Evolutionary conservation across 345 rosid genomes (phyloP), one percentile per base, ranked within the genome.

Genomic region (Draba incana): DNA sequence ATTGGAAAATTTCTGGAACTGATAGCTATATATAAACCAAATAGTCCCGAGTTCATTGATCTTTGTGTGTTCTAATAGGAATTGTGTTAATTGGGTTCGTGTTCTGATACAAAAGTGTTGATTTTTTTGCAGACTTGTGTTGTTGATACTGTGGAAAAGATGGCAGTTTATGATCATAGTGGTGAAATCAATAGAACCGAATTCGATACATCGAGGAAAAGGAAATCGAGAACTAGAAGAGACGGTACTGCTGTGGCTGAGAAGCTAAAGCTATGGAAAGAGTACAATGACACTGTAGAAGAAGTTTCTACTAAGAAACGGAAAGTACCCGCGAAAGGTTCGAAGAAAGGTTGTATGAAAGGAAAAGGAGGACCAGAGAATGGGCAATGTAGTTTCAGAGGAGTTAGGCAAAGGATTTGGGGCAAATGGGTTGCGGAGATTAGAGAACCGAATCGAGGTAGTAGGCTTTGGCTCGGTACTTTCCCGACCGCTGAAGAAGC

Each of bases 341-440:
- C 96, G 0, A 92, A 74, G 50, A 92, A 88, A 42, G 96, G 96
- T 1, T 92, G 98, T 62, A 92, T 92, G 98, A 92, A 86, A 64
- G 98, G 98, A 0, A 92, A 92, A 79, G 96, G 96, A 31, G 96
- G 98, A 3, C 96, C 98, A 0, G 92, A 89, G 61, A 92, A 92
- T 35, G 53, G 76, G 2, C 8, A 8, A 3, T 87, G 86, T 52
- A 78, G 64, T 15, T 92, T 81, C 43, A 75, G 98, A 66, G 98
- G 98, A 0, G 96, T 89, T 13, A 81, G 98, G 73, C 98, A 92
- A 69, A 77, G 98, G 76, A 76, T 86, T 15, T 92, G 98, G 98
- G 98, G 98, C 1, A 89, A 86, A 77, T 92, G 98, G 96, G 96
- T 89, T 23, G 94, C 98, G 0, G 97, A 90, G 79, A 92, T 92